Percentiles rank a stretch among this genome's conserved stretches.
Evolutionary conservation across 495 filamentous ascomycete genomes (phyloP).

Genomic region (Daldinia decipiens): DNA sequence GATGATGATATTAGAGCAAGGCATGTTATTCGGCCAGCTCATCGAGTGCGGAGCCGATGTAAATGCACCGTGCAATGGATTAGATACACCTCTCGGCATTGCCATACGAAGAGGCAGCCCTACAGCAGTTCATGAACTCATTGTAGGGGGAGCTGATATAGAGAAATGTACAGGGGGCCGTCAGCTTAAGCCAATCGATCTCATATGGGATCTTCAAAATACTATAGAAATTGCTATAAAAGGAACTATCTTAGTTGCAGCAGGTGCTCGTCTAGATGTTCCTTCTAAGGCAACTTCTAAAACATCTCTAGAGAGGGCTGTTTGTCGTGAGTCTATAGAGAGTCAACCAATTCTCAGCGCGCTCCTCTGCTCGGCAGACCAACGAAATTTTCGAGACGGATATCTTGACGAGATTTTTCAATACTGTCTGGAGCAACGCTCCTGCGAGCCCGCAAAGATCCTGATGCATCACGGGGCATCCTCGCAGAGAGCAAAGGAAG

Average conservation of each 20-base stretch:
- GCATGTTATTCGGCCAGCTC: background rate
- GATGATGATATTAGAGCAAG: too few relatives aligned
- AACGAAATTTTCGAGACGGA: constrained; percentile 4
- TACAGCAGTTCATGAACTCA: constrained; percentile 9
- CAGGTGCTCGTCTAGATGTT: constrained; percentile 26
- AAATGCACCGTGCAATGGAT: background rate
- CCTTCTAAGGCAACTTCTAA: background rate
- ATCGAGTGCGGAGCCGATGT: constrained; percentile 11
- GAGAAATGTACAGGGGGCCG: background rate
- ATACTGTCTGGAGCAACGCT: background rate
- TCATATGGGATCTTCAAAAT: background rate
- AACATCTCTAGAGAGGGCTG: constrained; percentile 12
- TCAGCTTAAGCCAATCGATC: constrained; percentile 8
- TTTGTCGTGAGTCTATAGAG: background rate
- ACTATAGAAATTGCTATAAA: background rate
- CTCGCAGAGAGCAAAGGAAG: background rate
- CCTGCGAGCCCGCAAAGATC: background rate
- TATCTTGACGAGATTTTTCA: constrained; percentile 26
- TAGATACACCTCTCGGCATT: constrained; percentile 12
- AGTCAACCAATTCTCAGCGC: background rate
- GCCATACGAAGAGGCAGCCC: constrained; percentile 9
- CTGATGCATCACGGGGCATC: constrained; percentile 20
- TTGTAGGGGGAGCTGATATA: constrained; percentile 26
- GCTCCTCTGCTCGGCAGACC: constrained; percentile 4
- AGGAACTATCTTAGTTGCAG: constrained; percentile 16